Evolutionary conservation across 2,329 filamentous ascomycete genomes (phyloP).

Genomic region (Fusarium sp.): DNA sequence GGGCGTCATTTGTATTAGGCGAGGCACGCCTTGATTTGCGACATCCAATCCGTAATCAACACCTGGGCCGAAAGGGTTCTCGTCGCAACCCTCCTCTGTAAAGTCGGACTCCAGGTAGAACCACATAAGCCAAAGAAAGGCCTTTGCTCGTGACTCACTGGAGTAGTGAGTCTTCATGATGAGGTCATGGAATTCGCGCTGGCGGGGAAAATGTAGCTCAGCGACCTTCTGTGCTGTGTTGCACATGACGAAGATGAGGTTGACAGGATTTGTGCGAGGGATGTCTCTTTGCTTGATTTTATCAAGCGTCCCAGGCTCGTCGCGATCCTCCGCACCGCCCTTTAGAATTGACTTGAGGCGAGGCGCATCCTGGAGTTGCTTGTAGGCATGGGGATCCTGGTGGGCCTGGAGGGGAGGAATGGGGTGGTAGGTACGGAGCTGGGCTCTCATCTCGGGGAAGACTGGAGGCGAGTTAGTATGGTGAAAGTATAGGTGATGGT

Average conservation of each 20-base stretch:
- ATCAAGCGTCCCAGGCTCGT: slow-evolving; percentile 85
- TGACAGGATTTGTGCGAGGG: slow-evolving; percentile 92
- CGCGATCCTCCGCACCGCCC: slow-evolving; percentile 89
- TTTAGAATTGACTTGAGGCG: slow-evolving; percentile 97
- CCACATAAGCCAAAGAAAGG: slow-evolving; percentile 99
- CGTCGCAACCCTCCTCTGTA: slow-evolving; percentile 84
- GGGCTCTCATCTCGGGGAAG: slow-evolving; percentile 99
- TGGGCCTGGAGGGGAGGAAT: slow-evolving; percentile 96
- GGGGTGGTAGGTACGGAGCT: slow-evolving; percentile 96
- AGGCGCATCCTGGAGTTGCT: slow-evolving; percentile 96
- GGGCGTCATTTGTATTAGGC: slow-evolving; percentile 72
- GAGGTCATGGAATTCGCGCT: slow-evolving; percentile 93
- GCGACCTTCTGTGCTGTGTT: slow-evolving; percentile 92
- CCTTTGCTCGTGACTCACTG: slow-evolving; percentile 84
- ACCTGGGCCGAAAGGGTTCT: slow-evolving; percentile 88
- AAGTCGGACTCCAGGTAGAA: slow-evolving; percentile 98
- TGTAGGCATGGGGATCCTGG: slow-evolving; percentile 95
- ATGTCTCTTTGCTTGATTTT: slow-evolving; percentile 77
- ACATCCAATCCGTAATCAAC: slow-evolving; percentile 74
- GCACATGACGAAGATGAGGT: slow-evolving; percentile 94
- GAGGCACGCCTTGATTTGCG: slow-evolving; percentile 76
- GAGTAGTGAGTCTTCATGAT: slow-evolving; percentile 90
- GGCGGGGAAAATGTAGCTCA: slow-evolving; percentile 88
- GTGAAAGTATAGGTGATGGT: not conserved
- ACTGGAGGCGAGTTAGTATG: slow-evolving; percentile 66